Evolutionary conservation across 441 rosid genomes (phyloP).

Genomic region (Aquilaria agallochum): DNA sequence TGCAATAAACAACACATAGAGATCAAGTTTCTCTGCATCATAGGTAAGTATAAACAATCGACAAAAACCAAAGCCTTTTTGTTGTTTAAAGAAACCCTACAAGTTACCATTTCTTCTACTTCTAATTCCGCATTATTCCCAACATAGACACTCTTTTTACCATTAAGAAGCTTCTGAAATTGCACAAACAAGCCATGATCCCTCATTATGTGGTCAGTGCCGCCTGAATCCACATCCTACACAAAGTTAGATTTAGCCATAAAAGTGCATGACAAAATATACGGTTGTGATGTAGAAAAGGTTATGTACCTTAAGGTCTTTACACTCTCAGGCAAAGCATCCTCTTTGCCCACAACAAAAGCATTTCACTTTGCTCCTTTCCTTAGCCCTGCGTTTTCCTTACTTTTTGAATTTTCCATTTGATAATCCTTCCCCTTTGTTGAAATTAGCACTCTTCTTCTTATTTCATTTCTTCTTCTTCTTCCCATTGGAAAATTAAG

Average conservation of each 20-base stretch:
- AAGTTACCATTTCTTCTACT: background rate
- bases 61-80: background rate
- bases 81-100: background rate
- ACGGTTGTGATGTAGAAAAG: background rate
- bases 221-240: background rate
- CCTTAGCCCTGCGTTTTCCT: background rate
- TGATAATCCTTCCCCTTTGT: background rate
- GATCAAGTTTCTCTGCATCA: background rate
- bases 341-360: too few species aligned
- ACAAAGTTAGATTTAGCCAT: background rate
- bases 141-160: too few species aligned
- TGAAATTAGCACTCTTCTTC: background rate
- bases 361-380: background rate
- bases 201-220: background rate
- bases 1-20: background rate
- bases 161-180: background rate
- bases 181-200: background rate
- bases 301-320: background rate
- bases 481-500: background rate
- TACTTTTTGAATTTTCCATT: too few species aligned
- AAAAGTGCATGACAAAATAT: too few species aligned
- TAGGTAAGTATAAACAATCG: background rate
- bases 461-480: background rate
- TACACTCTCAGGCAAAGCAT: too few species aligned
- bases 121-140: background rate